A percentile compares a stretch with the other conserved stretches of the same genome.
Conservation (phyloP, 176 grass and related monocot species). For the Hyparrhenia diplandra region DNA sequence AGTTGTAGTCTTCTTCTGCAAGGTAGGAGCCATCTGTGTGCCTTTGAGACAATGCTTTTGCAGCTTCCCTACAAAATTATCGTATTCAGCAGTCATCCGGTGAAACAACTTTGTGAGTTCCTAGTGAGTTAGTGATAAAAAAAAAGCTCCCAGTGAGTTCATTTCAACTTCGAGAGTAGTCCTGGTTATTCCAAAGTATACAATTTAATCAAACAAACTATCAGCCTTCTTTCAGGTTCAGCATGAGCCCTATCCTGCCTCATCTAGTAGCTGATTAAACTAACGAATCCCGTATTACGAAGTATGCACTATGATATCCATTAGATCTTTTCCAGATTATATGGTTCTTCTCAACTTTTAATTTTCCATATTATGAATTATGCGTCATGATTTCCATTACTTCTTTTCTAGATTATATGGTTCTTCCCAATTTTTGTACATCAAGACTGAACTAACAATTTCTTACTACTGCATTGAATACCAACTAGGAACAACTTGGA, state of each 20-base stretch:
- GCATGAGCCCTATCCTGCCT: background rate
- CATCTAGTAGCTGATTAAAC: background rate
- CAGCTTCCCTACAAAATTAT: slow-evolving; percentile 60
- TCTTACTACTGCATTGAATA: background rate
- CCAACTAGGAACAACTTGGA: background rate
- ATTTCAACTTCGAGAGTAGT: background rate
- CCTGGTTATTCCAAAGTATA: background rate
- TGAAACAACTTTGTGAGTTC: background rate
- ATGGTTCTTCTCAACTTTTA: background rate
- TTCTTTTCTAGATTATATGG: too few relatives aligned
- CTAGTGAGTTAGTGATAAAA: too few relatives aligned
- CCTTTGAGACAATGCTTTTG: slow-evolving; percentile 70
- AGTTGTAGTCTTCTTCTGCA: slow-evolving; percentile 70
- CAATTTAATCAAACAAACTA: background rate
- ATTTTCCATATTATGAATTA: background rate
- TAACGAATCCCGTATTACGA: background rate
- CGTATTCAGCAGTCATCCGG: background rate
- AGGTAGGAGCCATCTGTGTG: slow-evolving; percentile 84
- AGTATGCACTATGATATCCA: background rate
- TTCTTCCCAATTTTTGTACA: background rate
- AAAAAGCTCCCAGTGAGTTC: too few relatives aligned
- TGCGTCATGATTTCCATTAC: too few relatives aligned
- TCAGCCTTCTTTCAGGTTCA: slow-evolving; percentile 2
- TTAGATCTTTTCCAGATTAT: background rate
- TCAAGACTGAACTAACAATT: background rate